Percentiles rank a stretch among this genome's conserved stretches.
These are phyloP conservation scores for Arthrobotrys sinensis DNA, from an alignment of 2,329 filamentous ascomycete species.

Conservation along the genomic window DNA sequence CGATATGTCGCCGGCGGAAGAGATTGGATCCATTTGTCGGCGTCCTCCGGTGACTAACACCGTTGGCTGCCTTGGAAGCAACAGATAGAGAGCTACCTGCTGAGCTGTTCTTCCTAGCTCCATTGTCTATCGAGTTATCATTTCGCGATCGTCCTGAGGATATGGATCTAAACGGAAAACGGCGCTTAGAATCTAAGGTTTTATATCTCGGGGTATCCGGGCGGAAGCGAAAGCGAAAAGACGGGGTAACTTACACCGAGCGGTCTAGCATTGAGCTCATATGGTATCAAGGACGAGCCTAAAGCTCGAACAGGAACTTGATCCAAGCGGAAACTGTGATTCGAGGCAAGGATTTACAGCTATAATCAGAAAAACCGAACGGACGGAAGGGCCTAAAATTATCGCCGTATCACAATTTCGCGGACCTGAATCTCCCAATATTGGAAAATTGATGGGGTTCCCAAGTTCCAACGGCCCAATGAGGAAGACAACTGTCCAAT, in stretches of 20 bases:
- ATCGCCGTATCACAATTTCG: constrained; percentile 57
- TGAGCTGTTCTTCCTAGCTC: constrained; percentile 55
- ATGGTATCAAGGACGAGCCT: constrained; percentile 35
- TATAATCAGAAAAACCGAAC: constrained; percentile 48
- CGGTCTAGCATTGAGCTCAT: constrained; percentile 61
- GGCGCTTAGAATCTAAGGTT: constrained; percentile 25
- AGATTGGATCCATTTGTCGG: constrained; percentile 57
- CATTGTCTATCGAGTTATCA: constrained; percentile 60
- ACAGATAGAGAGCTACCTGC: constrained; percentile 56
- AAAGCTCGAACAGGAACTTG: constrained; percentile 38
- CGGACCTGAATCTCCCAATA: constrained; percentile 39
- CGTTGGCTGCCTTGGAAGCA: constrained; percentile 46
- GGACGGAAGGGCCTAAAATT: constrained; percentile 41
- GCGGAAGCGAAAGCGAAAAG: constrained; percentile 39
- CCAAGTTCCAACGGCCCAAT: constrained; percentile 43
- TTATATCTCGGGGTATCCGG: constrained; percentile 30
- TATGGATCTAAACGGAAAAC: constrained; percentile 39
- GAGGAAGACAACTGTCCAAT: constrained; percentile 61
- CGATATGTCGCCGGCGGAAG: constrained; percentile 60
- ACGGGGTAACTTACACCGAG: constrained; percentile 54
- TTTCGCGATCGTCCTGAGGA: constrained; percentile 61
- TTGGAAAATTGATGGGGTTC: constrained; percentile 45
- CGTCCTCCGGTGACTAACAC: constrained; percentile 50
- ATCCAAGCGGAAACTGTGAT: constrained; percentile 45
- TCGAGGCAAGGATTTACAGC: constrained; percentile 59